These are phyloP conservation scores for Phaeosphaeria sp. DNA, from an alignment of 2,329 filamentous ascomycete species.

Conservation along the genomic window DNA sequence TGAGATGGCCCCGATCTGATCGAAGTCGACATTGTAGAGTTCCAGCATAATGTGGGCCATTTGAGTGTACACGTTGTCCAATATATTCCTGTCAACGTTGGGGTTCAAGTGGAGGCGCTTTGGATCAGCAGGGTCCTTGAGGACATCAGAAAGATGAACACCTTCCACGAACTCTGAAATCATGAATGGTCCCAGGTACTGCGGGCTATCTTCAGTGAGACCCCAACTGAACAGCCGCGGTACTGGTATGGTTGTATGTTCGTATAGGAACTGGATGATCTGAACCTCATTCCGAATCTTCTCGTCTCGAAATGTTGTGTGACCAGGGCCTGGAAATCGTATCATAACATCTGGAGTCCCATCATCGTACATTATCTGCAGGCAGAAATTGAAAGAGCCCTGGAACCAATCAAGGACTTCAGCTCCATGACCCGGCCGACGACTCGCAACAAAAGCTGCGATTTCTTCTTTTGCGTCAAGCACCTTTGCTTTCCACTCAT, in stretches of 20 bases:
- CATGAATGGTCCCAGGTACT: conserved; percentile 32
- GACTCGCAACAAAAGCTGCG: conserved; percentile 15
- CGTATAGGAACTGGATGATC: conserved; percentile 19
- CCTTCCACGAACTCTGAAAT: conserved; percentile 14
- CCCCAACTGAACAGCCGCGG: conserved; percentile 26
- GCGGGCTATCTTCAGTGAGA: conserved; percentile 23
- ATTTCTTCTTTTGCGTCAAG: conserved; percentile 14
- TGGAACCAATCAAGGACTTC: conserved; percentile 17
- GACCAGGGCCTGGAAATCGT: conserved; percentile 19
- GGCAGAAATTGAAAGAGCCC: conserved; percentile 20
- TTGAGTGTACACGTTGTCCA: conserved; percentile 25
- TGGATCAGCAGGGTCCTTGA: conserved; percentile 8
- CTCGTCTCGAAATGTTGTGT: conserved; percentile 20
- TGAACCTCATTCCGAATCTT: conserved; percentile 23
- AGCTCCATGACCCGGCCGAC: conserved; percentile 11
- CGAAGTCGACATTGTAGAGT: conserved; percentile 18
- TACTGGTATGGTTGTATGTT: conserved; percentile 21
- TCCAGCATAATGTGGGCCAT: conserved; percentile 22
- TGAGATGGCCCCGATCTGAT: conserved; percentile 40
- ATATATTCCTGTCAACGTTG: conserved; percentile 19
- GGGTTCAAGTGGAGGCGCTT: conserved; percentile 10
- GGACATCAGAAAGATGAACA: conserved; percentile 4
- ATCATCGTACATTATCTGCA: conserved; percentile 15
- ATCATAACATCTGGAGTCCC: conserved; percentile 18
- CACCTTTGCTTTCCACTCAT: conserved; percentile 15